Percentiles rank a stretch among this genome's conserved stretches.
phyloP scores from a whole-genome alignment of 768 basidiomycete genomes.

The Leccinellum albellum region DNA sequence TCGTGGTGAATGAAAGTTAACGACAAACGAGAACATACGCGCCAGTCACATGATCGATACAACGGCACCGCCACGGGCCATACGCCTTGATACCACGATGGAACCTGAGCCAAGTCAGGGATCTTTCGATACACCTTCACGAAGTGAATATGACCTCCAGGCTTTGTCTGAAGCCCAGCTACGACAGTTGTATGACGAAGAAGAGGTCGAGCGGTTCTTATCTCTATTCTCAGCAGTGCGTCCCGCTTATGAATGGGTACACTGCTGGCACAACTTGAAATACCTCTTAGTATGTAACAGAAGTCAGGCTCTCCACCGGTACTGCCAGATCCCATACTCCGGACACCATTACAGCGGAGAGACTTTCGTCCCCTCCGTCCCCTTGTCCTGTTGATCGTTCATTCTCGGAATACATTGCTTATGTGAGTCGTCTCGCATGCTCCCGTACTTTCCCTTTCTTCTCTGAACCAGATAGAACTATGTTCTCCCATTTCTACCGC shows the following conservation, averaged over 20 bases:
- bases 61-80: background rate
- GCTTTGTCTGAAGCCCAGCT: constrained; percentile 50
- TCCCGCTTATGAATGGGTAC: constrained; percentile 7
- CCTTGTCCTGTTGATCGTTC: constrained; percentile 15
- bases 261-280: background rate
- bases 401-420: constrained; percentile 25
- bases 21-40: constrained; percentile 25
- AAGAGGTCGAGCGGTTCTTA: constrained; percentile 61
- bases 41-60: constrained; percentile 26
- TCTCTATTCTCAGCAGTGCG: constrained; percentile 57
- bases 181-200: constrained; percentile 56
- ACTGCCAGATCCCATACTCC: constrained; percentile 16
- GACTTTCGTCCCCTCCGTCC: background rate
- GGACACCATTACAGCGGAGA: background rate
- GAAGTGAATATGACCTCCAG: constrained; percentile 9
- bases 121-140: background rate
- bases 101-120: constrained; percentile 4
- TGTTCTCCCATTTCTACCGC: constrained; percentile 47
- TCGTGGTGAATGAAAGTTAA: background rate
- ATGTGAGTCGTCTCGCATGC: constrained; percentile 18
- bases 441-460: constrained; percentile 4
- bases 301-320: constrained; percentile 40
- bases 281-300: constrained; percentile 50
- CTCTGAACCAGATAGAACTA: constrained; percentile 30
- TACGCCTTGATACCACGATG: constrained; percentile 4